Conservation (phyloP, 2,329 filamentous ascomycete species). For the Orbilia ellipsospora region DNA sequence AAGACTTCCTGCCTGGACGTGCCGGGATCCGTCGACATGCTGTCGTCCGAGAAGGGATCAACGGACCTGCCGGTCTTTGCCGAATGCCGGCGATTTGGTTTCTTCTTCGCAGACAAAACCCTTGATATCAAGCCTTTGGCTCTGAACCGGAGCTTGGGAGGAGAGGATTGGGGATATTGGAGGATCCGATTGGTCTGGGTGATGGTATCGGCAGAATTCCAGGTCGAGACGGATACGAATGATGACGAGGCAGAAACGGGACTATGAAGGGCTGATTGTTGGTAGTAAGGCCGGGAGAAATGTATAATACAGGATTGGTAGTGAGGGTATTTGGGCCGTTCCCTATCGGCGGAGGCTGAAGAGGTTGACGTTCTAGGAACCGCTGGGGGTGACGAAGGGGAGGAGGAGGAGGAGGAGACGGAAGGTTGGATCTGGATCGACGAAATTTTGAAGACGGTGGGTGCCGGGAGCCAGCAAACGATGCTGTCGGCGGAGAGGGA, state of each 20-base stretch:
- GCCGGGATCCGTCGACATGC: conserved; percentile 48
- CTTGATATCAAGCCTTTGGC: conserved; percentile 51
- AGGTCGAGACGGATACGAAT: conserved; percentile 44
- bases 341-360: conserved; percentile 41
- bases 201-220: conserved; percentile 50
- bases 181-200: conserved; percentile 30
- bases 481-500: conserved; percentile 5
- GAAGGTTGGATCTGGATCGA: conserved; percentile 42
- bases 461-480: conserved; percentile 40
- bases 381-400: conserved; percentile 32
- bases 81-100: conserved; percentile 47
- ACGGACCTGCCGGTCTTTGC: conserved; percentile 45
- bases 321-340: conserved; percentile 50
- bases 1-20: conserved; percentile 49
- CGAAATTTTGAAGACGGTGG: conserved; percentile 55
- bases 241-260: conserved; percentile 29
- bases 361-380: conserved; percentile 24
- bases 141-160: conserved; percentile 45
- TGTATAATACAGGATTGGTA: conserved; percentile 54
- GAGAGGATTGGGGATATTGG: conserved; percentile 36
- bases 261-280: conserved; percentile 15
- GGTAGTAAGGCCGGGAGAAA: conserved; percentile 31
- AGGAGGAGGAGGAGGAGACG: conserved; percentile 16
- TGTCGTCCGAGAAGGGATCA: conserved; percentile 34
- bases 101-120: conserved; percentile 52